Evolutionary conservation across 2,329 filamentous ascomycete species (phyloP).

Genomic region (Neoscytalidium dimidiatum): DNA sequence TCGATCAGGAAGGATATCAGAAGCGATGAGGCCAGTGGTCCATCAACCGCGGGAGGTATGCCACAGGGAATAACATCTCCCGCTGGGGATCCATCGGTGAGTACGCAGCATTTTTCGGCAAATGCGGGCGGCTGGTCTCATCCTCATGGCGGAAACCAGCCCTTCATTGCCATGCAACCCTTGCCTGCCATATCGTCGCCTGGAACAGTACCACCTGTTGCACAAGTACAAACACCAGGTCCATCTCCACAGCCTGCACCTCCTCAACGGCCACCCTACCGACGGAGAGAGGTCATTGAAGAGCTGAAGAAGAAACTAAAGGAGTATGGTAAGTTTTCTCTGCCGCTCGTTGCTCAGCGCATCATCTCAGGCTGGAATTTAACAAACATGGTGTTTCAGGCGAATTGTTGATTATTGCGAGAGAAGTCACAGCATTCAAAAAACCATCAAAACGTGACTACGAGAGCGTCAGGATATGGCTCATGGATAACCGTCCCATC

Average conservation of each 20-base stretch:
- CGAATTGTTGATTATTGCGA: not conserved
- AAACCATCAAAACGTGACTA: not conserved
- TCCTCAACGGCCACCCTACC: not conserved
- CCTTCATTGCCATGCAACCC: too few species aligned
- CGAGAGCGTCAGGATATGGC: not conserved
- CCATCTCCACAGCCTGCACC: not conserved
- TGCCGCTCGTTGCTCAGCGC: not conserved
- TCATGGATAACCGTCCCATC: not conserved
- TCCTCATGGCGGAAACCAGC: too few species aligned
- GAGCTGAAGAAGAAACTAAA: not conserved
- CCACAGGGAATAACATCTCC: too few species aligned
- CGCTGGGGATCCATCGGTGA: too few species aligned
- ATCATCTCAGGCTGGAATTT: too few species aligned
- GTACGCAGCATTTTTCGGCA: too few species aligned
- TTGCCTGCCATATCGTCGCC: not conserved
- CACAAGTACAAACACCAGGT: too few species aligned
- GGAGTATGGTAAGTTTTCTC: not conserved
- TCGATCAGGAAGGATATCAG: not conserved
- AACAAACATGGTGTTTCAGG: not conserved
- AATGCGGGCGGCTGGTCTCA: not conserved
- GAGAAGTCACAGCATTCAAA: not conserved
- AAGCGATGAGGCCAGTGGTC: not conserved
- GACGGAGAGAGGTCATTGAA: not conserved
- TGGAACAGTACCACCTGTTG: too few species aligned
- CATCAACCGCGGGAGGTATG: not conserved